Conservation (phyloP, 805 yeast genomes). For the Teunomyces panamensis region DNA sequence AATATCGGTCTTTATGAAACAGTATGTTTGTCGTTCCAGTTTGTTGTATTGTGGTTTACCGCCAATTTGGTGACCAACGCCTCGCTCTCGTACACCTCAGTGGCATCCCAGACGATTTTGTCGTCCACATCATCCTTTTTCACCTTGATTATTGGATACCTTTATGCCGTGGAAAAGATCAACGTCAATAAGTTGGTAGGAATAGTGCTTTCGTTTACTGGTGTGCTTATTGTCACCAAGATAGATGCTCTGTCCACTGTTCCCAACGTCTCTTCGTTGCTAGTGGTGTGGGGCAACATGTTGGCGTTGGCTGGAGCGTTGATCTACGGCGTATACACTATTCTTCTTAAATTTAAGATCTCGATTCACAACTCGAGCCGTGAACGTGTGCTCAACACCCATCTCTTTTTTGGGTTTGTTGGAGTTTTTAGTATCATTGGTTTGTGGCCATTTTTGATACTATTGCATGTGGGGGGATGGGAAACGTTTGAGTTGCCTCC, state of each 20-base stretch:
- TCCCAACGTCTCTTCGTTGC: slow-evolving; percentile 19
- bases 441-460: slow-evolving; percentile 77
- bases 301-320: slow-evolving; percentile 82
- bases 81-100: slow-evolving; percentile 82
- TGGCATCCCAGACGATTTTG: slow-evolving; percentile 89
- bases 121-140: slow-evolving; percentile 92
- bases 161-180: slow-evolving; percentile 68
- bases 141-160: slow-evolving; percentile 78
- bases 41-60: slow-evolving; percentile 83
- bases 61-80: slow-evolving; percentile 91
- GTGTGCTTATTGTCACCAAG: slow-evolving; percentile 76
- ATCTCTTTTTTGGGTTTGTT: slow-evolving; percentile 90
- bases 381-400: slow-evolving; percentile 78
- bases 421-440: slow-evolving; percentile 75
- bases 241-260: slow-evolving; percentile 49
- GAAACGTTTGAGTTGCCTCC: slow-evolving; percentile 76
- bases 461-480: slow-evolving; percentile 59
- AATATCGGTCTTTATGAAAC: slow-evolving; percentile 58
- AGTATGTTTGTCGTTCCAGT: slow-evolving; percentile 69
- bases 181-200: slow-evolving; percentile 66
- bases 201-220: slow-evolving; percentile 66
- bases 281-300: slow-evolving; percentile 62
- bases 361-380: slow-evolving; percentile 41
- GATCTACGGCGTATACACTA: slow-evolving; percentile 90
- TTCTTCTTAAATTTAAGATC: slow-evolving; percentile 71